phyloP scores from a whole-genome alignment of 768 basidiomycete species.

The Lyophyllum shimeji region DNA sequence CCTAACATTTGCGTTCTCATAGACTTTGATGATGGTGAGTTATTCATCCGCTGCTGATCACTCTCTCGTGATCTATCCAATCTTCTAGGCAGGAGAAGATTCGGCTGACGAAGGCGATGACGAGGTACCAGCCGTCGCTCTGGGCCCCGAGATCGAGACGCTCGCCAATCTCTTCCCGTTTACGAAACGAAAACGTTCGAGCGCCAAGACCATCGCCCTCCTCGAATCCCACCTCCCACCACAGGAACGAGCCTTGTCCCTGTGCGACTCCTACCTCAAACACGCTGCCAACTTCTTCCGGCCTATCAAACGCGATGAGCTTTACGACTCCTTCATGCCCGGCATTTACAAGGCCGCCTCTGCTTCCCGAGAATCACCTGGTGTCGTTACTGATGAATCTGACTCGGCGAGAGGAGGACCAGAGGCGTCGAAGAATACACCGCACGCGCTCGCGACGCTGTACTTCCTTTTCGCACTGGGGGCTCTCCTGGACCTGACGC shows the following conservation, averaged over 20 bases:
- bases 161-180: constrained; percentile 43
- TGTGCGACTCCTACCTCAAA: constrained; percentile 42
- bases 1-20: neutral
- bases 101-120: constrained; percentile 28
- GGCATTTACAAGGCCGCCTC: constrained; percentile 33
- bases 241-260: constrained; percentile 36
- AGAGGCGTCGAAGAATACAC: constrained; percentile 10
- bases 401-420: constrained; percentile 1
- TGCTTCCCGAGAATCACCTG: neutral
- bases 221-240: constrained; percentile 45
- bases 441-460: constrained; percentile 53
- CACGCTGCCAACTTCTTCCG: constrained; percentile 52
- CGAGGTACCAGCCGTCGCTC: constrained; percentile 11
- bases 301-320: constrained; percentile 48
- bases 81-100: constrained; percentile 26
- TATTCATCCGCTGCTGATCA: no score
- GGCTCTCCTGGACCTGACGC: constrained; percentile 53
- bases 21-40: constrained; percentile 44
- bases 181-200: constrained; percentile 30
- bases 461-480: constrained; percentile 65
- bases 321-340: constrained; percentile 39
- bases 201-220: constrained; percentile 27
- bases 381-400: neutral
- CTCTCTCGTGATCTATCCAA: neutral
- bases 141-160: constrained; percentile 33